phyloP scores from a whole-genome alignment of 345 rosid species.

The Noccaea caerulescens region DNA sequence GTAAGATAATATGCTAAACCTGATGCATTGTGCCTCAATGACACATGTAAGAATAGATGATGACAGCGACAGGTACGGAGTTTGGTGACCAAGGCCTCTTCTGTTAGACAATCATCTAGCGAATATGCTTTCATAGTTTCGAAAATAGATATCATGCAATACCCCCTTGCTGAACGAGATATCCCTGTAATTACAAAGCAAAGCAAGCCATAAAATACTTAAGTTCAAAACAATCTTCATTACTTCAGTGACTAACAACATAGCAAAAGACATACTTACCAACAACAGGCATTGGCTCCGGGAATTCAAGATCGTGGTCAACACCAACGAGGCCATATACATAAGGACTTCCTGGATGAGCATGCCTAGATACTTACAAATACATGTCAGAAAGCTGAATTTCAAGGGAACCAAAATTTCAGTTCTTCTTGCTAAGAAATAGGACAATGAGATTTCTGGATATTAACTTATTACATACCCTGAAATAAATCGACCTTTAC shows the following conservation, averaged over 20 bases:
- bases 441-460: neutral
- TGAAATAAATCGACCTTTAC: slow-evolving; percentile 94
- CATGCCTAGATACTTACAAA: slow-evolving; percentile 73
- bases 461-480: slow-evolving; percentile 53
- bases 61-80: slow-evolving; percentile 87
- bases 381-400: slow-evolving; percentile 49
- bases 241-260: slow-evolving; percentile 3
- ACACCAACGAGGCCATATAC: slow-evolving; percentile 95
- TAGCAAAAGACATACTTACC: slow-evolving; percentile 55
- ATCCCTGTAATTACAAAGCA: slow-evolving; percentile 56
- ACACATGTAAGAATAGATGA: slow-evolving; percentile 82
- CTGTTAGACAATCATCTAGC: slow-evolving; percentile 86
- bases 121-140: slow-evolving; percentile 97
- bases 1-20: slow-evolving; percentile 53
- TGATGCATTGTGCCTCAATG: slow-evolving; percentile 75
- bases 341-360: slow-evolving; percentile 99
- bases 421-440: neutral
- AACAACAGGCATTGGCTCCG: slow-evolving; percentile 96
- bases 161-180: slow-evolving; percentile 92
- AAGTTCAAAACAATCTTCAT: neutral
- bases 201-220: slow-evolving; percentile 19
- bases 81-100: slow-evolving; percentile 92
- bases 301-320: slow-evolving; percentile 98
- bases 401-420: neutral
- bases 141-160: slow-evolving; percentile 68